Evolutionary conservation across 2,329 filamentous ascomycete species (phyloP).

Genomic region (Paraphaeosphaeria sporulosa): DNA sequence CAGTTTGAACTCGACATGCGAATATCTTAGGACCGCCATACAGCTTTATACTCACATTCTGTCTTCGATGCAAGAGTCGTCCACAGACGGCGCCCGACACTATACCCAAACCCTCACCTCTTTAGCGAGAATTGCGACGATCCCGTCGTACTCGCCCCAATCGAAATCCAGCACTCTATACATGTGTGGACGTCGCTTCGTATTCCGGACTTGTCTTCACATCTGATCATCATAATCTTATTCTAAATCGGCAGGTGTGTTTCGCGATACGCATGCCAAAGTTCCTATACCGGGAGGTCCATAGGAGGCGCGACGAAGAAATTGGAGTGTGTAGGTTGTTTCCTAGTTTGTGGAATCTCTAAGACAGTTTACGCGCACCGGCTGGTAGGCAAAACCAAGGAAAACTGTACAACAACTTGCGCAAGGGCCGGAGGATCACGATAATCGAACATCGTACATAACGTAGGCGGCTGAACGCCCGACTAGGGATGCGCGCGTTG

Average conservation of each 20-base stretch:
- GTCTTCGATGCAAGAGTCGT: neutral
- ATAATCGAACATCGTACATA: neutral
- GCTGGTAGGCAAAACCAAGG: neutral
- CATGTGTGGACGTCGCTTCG: slow-evolving; percentile 12
- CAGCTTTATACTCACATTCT: slow-evolving; percentile 1
- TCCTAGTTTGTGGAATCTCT: neutral
- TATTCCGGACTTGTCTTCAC: slow-evolving; percentile 10
- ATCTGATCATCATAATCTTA: neutral
- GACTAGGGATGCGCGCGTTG: neutral
- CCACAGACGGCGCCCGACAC: neutral
- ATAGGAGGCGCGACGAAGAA: neutral
- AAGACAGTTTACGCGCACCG: neutral
- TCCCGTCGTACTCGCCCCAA: slow-evolving; percentile 6
- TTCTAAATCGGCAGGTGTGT: slow-evolving; percentile 8
- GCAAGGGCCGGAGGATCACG: neutral
- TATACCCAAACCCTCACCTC: neutral
- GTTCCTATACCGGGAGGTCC: neutral
- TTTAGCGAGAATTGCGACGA: slow-evolving; percentile 7
- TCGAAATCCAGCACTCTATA: neutral
- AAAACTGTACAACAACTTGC: neutral
- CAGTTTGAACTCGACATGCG: neutral
- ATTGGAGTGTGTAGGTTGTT: neutral
- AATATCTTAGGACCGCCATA: neutral
- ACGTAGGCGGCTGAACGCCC: slow-evolving; percentile 7
- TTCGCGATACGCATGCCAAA: slow-evolving; percentile 1